Conservation (phyloP, 2,329 filamentous ascomycete genomes). For the Colletotrichum higginsianum region DNA sequence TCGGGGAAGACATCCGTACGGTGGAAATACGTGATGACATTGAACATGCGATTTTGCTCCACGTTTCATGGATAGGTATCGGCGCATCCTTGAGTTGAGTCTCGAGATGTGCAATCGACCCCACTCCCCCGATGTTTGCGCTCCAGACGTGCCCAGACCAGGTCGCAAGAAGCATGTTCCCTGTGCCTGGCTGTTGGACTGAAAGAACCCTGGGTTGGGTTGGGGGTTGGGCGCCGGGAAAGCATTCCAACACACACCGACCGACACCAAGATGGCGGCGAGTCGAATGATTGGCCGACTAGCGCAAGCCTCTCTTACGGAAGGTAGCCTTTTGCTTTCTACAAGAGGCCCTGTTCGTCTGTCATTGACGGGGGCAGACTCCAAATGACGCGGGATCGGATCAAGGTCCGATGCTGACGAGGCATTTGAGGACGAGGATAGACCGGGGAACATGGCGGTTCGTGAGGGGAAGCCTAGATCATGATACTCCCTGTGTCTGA, state of each 20-base stretch:
- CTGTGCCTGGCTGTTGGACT: constrained; percentile 35
- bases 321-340: constrained; percentile 15
- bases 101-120: constrained; percentile 1
- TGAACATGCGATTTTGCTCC: constrained; percentile 19
- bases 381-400: constrained; percentile 17
- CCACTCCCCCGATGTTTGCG: constrained; percentile 37
- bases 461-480: constrained; percentile 27
- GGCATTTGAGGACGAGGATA: background rate
- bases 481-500: constrained; percentile 8
- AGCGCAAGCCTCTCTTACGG: constrained; percentile 17
- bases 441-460: constrained; percentile 30
- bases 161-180: constrained; percentile 27
- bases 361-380: constrained; percentile 11
- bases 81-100: background rate
- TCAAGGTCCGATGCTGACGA: constrained; percentile 24
- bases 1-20: constrained; percentile 22
- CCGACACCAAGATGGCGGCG: constrained; percentile 14
- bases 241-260: constrained; percentile 26
- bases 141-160: constrained; percentile 8
- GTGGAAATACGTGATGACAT: background rate
- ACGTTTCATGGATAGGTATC: background rate
- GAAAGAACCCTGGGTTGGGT: constrained; percentile 22
- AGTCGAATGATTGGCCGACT: constrained; percentile 13
- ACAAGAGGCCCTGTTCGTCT: constrained; percentile 2
- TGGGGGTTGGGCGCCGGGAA: constrained; percentile 9